Percentiles rank a stretch among this genome's conserved stretches.
These are phyloP conservation scores for Pseudoperonospora humuli DNA, from an alignment of 352 stramenopile species.

Conservation along the genomic window DNA sequence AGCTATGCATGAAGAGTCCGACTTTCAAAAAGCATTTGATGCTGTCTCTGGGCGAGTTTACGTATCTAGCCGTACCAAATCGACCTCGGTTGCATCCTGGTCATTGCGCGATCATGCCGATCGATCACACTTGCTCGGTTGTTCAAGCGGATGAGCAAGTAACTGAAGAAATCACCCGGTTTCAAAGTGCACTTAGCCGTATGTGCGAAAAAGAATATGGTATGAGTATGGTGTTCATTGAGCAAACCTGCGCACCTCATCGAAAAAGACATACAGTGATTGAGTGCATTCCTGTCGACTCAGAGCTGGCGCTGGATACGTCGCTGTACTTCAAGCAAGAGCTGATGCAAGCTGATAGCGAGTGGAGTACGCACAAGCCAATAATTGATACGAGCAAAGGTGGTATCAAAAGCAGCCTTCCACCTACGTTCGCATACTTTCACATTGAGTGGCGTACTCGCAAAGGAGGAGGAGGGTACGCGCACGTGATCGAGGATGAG, in stretches of 20 bases:
- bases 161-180: slow-evolving; percentile 51
- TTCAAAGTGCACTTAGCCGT: slow-evolving; percentile 41
- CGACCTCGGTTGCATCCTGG: slow-evolving; percentile 43
- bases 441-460: slow-evolving; percentile 67
- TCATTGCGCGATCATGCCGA: slow-evolving; percentile 71
- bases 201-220: slow-evolving; percentile 57
- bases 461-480: slow-evolving; percentile 44
- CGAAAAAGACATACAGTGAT: slow-evolving; percentile 63
- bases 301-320: slow-evolving; percentile 47
- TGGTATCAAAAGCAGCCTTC: slow-evolving; percentile 53
- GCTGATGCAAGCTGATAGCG: slow-evolving; percentile 60
- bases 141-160: slow-evolving; percentile 59
- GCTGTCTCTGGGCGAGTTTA: slow-evolving; percentile 68
- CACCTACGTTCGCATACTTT: slow-evolving; percentile 77
- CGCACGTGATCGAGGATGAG: slow-evolving; percentile 78
- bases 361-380: slow-evolving; percentile 79
- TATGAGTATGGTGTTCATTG: slow-evolving; percentile 67
- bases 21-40: slow-evolving; percentile 77
- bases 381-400: slow-evolving; percentile 66
- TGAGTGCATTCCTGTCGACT: slow-evolving; percentile 73
- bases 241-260: slow-evolving; percentile 60
- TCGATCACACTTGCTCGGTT: slow-evolving; percentile 57
- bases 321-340: slow-evolving; percentile 84
- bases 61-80: slow-evolving; percentile 61
- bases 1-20: slow-evolving; percentile 57